Evolutionary conservation across 2,329 filamentous ascomycete genomes (phyloP), one percentile per base, ranked within the genome.

Genomic region (Talaromyces sp.): DNA sequence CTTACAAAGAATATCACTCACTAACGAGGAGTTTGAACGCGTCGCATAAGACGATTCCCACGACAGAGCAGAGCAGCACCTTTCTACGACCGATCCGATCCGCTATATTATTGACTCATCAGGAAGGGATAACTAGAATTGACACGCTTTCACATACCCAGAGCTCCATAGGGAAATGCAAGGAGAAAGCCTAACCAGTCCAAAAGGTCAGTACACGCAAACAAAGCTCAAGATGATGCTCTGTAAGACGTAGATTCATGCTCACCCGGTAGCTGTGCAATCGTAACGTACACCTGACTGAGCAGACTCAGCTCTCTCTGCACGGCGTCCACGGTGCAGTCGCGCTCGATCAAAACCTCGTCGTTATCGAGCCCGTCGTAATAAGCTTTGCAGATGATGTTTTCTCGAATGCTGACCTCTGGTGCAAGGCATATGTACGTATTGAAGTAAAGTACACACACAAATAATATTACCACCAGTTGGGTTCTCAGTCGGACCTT

Each of bases 21-120:
- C 53, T 55, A 55, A 55, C 53, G 40, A 55, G 53, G 39, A 55
- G 53, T 46, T 55, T 55, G 39, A 55, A 55, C 45, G 53, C 39
- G 39, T 55, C 53, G 39, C 53, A 55, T 55, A 46, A 36, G 53
- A 46, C 39, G 19, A 55, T 55, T 55, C 53, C 53, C 53, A 55
- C 39, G 40, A 46, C 53, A 35, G 53, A 55, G 39, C 10, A 45
- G 37, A 55, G 40, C 7, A 55, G 39, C 33, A 55, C 53, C 53
- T 55, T 55, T 35, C 28, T 55, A 55, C 53, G 53, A 33, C 53
- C 53, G 40, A 55, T 55, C 28, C 53, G 53, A 55, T 55, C 53
- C 28, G 53, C 53, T 55, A 37, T 25, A 45, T 17, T 35, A 35
- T 33, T n/a, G 17, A 7, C 28, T 55, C 40, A 55, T 17, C 40